Conservation (phyloP, 257 asterid genomes). For the Plantago major region DNA sequence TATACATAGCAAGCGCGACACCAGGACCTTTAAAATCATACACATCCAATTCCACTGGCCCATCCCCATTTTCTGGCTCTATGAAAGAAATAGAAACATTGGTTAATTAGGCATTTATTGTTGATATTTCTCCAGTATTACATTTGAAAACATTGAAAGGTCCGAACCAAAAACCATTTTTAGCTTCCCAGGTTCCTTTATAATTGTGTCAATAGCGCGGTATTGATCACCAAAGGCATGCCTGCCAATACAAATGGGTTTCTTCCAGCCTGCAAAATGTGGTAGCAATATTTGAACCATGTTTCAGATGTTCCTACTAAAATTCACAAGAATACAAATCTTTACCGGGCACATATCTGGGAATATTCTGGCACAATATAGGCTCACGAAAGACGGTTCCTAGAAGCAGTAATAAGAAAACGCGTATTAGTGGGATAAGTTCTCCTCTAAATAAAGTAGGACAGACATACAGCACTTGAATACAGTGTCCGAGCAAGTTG, state of each 20-base stretch:
- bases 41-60: constrained; percentile 56
- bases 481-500: constrained; percentile 1
- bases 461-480: background rate
- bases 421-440: constrained; percentile 10
- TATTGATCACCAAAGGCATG: constrained; percentile 97
- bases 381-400: constrained; percentile 98
- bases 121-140: constrained; percentile 3
- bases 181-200: constrained; percentile 82
- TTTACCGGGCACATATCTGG: constrained; percentile 80
- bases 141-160: background rate
- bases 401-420: constrained; percentile 20
- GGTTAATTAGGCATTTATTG: constrained; percentile 1
- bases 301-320: constrained; percentile 10
- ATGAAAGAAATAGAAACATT: constrained; percentile 9
- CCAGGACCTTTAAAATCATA: constrained; percentile 83
- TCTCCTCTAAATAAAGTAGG: constrained; percentile 6
- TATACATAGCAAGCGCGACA: constrained; percentile 88
- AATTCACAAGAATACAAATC: constrained; percentile 20
- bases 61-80: constrained; percentile 78
- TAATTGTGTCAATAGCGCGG: constrained; percentile 75
- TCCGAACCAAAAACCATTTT: constrained; percentile 83
- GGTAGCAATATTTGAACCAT: constrained; percentile 17
- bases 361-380: constrained; percentile 72
- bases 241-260: constrained; percentile 92
- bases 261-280: constrained; percentile 70